Percentiles rank a stretch among this genome's conserved stretches.
These are phyloP conservation scores for Venturia pyrina DNA, from an alignment of 2,329 filamentous ascomycete species.

Conservation along the genomic window DNA sequence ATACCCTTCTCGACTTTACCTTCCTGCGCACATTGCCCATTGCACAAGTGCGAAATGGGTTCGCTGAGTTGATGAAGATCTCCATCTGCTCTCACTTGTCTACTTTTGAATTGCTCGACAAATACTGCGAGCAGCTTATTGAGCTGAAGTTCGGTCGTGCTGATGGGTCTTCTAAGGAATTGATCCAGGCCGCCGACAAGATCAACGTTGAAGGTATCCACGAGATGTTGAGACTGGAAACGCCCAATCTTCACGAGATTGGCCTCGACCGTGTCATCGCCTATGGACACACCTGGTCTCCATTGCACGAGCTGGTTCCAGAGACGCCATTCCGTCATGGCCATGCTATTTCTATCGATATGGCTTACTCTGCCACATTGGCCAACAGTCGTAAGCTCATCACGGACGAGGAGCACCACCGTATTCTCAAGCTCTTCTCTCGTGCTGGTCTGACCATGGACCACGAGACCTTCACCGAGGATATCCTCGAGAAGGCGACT, in stretches of 20 bases:
- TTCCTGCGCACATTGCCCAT: slow-evolving; percentile 59
- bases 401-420: slow-evolving; percentile 48
- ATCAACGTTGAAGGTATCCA: slow-evolving; percentile 61
- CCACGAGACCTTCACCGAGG: slow-evolving; percentile 56
- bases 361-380: slow-evolving; percentile 64
- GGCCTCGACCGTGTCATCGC: slow-evolving; percentile 63
- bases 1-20: slow-evolving; percentile 64
- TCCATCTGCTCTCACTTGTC: slow-evolving; percentile 57
- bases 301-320: slow-evolving; percentile 59
- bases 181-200: slow-evolving; percentile 51
- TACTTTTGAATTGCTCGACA: slow-evolving; percentile 59
- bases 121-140: slow-evolving; percentile 60
- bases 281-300: slow-evolving; percentile 67
- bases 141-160: slow-evolving; percentile 53
- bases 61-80: slow-evolving; percentile 68
- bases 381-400: slow-evolving; percentile 54
- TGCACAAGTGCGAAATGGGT: slow-evolving; percentile 62
- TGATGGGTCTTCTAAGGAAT: slow-evolving; percentile 45
- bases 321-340: slow-evolving; percentile 60
- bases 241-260: slow-evolving; percentile 64
- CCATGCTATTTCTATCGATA: slow-evolving; percentile 66
- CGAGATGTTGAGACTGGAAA: slow-evolving; percentile 65
- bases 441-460: slow-evolving; percentile 63
- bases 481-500: slow-evolving; percentile 55
- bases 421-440: slow-evolving; percentile 58